Percentiles rank a stretch among this genome's conserved stretches.
These are phyloP conservation scores for Tetragonia tetragonoides DNA, from an alignment of 148 eudicot genomes.

Conservation along the genomic window DNA sequence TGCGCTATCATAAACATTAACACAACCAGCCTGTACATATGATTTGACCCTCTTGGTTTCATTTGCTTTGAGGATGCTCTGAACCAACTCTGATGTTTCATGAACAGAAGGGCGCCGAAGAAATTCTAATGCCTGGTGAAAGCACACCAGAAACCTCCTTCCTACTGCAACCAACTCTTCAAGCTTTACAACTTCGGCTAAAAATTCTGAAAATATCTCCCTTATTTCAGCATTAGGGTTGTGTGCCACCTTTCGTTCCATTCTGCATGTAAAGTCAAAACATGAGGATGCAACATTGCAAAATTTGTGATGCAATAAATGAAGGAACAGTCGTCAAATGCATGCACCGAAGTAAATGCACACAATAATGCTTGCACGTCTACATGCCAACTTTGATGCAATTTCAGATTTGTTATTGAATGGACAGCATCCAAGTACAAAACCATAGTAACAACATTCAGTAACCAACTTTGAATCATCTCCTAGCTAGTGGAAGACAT, in stretches of 20 bases:
- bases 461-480: too few species aligned
- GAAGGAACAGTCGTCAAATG: neutral
- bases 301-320: too few species aligned
- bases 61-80: constrained; percentile 41
- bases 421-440: too few species aligned
- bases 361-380: neutral
- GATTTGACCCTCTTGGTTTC: constrained; percentile 46
- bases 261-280: constrained; percentile 7
- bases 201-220: constrained; percentile 24
- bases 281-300: neutral
- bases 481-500: too few species aligned
- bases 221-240: constrained; percentile 3
- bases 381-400: neutral
- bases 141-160: constrained; percentile 39
- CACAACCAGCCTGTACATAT: constrained; percentile 55
- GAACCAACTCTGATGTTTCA: constrained; percentile 42
- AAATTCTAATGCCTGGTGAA: constrained; percentile 56
- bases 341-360: neutral
- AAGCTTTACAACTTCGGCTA: constrained; percentile 42
- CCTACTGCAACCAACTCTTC: constrained; percentile 55
- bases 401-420: neutral
- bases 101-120: constrained; percentile 44
- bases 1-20: constrained; percentile 34
- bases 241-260: constrained; percentile 17
- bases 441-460: too few species aligned